Evolutionary conservation across 169 alveolate species (phyloP).

Genomic region (Eimeria falciformis): DNA sequence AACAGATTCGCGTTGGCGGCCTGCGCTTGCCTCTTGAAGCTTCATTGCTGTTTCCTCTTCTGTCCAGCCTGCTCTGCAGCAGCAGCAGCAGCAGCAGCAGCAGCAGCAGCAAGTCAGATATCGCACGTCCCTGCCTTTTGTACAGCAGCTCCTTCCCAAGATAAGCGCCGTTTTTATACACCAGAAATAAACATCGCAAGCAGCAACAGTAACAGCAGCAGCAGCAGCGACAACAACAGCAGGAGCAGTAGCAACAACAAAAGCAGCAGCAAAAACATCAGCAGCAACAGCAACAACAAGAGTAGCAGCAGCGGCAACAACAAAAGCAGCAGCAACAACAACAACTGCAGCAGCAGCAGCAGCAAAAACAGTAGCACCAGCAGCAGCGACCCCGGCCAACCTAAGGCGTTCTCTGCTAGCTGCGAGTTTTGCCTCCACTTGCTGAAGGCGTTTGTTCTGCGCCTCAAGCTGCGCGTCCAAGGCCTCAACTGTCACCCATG

Average conservation of each 20-base stretch:
- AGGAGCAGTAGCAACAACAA: slow-evolving; percentile 10
- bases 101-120: neutral
- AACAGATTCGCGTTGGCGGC: slow-evolving; percentile 13
- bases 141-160: neutral
- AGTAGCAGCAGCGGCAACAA: neutral
- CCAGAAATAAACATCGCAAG: neutral
- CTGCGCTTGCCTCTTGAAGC: neutral
- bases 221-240: slow-evolving; percentile 20
- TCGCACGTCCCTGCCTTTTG: neutral
- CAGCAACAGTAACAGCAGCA: slow-evolving; percentile 12
- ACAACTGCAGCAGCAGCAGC: neutral
- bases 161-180: too few relatives aligned
- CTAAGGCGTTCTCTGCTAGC: neutral
- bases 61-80: slow-evolving; percentile 5
- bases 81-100: slow-evolving; percentile 61
- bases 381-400: slow-evolving; percentile 40
- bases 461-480: too few relatives aligned
- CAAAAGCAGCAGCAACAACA: neutral
- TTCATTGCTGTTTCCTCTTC: neutral
- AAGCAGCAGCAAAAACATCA: slow-evolving; percentile 78
- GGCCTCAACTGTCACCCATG: slow-evolving; percentile 9
- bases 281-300: slow-evolving; percentile 16
- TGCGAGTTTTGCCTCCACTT: neutral
- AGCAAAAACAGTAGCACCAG: neutral
- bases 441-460: slow-evolving; percentile 8